Conservation (phyloP, 768 basidiomycete genomes). For the Gymnopilus dilepis region DNA sequence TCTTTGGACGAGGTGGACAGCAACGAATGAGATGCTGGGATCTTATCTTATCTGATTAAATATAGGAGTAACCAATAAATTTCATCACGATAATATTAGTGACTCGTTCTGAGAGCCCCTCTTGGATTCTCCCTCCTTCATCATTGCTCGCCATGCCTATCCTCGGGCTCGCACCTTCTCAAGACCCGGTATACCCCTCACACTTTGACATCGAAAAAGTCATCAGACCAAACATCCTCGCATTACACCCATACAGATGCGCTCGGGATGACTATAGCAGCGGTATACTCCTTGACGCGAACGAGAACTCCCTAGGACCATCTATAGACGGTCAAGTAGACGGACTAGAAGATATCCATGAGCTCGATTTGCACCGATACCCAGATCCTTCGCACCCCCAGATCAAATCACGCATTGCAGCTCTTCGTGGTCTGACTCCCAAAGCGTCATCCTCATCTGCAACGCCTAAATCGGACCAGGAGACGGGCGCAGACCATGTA, state of each 20-base stretch:
- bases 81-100: background rate
- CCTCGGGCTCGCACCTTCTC: conserved; percentile 58
- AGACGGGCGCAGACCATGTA: conserved; percentile 56
- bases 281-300: conserved; percentile 94
- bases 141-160: conserved; percentile 55
- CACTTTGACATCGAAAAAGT: conserved; percentile 87
- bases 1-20: no score
- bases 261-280: conserved; percentile 94
- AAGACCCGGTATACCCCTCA: conserved; percentile 55
- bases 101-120: no score
- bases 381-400: conserved; percentile 87
- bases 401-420: conserved; percentile 79
- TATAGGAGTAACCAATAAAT: background rate
- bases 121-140: background rate
- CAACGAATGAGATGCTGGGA: background rate
- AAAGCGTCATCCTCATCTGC: conserved; percentile 6
- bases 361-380: conserved; percentile 82
- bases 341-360: conserved; percentile 41
- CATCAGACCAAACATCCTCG: conserved; percentile 93
- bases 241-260: conserved; percentile 91
- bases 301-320: conserved; percentile 95
- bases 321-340: conserved; percentile 58
- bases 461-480: conserved; percentile 10
- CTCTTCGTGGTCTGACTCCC: conserved; percentile 70
- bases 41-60: conserved; percentile 4